Percentiles rank a stretch among this genome's conserved stretches.
These are phyloP conservation scores for Incumbomyces delicatus DNA, from an alignment of 2,329 filamentous ascomycete species.

Conservation along the genomic window DNA sequence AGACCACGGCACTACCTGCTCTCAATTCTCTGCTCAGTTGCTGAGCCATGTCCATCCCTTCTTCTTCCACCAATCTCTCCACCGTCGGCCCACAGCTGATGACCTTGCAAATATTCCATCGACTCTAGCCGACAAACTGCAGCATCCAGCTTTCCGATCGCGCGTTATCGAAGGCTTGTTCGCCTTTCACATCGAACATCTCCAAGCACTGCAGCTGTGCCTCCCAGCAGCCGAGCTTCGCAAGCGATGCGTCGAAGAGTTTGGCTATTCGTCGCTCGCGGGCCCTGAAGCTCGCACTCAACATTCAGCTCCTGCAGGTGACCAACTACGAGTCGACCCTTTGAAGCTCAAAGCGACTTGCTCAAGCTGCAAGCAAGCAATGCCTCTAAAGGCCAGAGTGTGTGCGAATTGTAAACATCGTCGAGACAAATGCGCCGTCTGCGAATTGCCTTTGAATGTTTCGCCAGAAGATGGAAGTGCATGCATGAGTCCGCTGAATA, in stretches of 20 bases:
- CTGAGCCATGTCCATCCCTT: conserved; percentile 36
- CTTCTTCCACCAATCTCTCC: conserved; percentile 27
- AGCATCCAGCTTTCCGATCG: conserved; percentile 35
- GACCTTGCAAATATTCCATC: conserved; percentile 2
- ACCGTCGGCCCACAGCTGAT: neutral
- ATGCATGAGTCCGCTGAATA: conserved; percentile 32
- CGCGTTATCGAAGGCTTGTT: conserved; percentile 40
- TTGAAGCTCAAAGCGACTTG: conserved; percentile 6
- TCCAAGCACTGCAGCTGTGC: conserved; percentile 30
- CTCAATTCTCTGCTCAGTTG: conserved; percentile 39
- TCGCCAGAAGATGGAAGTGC: neutral
- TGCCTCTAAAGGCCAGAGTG: conserved; percentile 10
- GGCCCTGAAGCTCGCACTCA: neutral
- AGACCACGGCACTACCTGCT: conserved; percentile 34
- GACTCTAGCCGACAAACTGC: conserved; percentile 16
- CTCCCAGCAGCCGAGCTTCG: conserved; percentile 45
- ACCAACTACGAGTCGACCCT: conserved; percentile 1
- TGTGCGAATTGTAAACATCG: conserved; percentile 15
- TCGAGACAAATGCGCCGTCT: conserved; percentile 39
- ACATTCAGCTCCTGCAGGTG: neutral
- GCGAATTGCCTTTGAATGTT: conserved; percentile 27
- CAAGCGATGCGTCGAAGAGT: conserved; percentile 32
- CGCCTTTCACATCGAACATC: conserved; percentile 47
- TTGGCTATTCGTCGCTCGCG: conserved; percentile 9
- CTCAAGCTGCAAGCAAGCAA: conserved; percentile 12